Percentiles rank a stretch among this genome's conserved stretches.
phyloP scores from a whole-genome alignment of 2,329 filamentous ascomycete genomes.

The Xylariales sp. region DNA sequence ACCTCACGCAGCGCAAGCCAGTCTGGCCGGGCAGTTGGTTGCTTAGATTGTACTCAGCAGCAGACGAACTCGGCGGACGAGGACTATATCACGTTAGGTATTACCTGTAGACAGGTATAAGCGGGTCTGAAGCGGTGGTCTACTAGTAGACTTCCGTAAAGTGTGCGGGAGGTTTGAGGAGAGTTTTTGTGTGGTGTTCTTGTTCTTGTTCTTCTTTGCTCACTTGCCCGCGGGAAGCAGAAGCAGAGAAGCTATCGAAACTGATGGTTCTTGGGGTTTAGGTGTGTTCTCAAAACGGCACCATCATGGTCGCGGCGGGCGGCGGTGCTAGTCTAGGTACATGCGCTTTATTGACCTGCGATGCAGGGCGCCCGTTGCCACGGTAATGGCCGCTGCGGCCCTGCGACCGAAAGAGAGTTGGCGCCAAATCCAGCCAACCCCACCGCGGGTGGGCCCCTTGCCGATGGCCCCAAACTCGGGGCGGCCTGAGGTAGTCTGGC shows the following conservation, averaged over 20 bases:
- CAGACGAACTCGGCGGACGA: constrained; percentile 25
- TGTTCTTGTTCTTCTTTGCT: neutral
- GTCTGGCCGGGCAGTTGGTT: constrained; percentile 27
- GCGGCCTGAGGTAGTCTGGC: no score
- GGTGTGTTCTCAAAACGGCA: neutral
- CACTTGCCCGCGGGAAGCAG: no score
- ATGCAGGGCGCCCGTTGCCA: neutral
- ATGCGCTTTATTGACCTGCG: neutral
- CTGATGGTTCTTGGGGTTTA: neutral
- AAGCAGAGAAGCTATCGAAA: no score
- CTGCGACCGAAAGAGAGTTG: neutral
- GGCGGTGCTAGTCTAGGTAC: neutral
- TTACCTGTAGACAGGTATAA: constrained; percentile 9
- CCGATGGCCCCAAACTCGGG: no score
- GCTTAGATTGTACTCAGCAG: constrained; percentile 25
- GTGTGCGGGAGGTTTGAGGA: neutral
- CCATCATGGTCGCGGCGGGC: no score
- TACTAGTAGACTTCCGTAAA: neutral
- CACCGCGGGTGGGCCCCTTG: no score
- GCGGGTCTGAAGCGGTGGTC: constrained; percentile 1
- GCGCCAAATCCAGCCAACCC: neutral
- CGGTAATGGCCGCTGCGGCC: neutral
- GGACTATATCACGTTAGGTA: constrained; percentile 19
- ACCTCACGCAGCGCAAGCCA: constrained; percentile 34
- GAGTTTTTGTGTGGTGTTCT: neutral